Base-by-base conservation (phyloP, 148 eudicot genomes). In the Vaccinium macrocarpon region DNA sequence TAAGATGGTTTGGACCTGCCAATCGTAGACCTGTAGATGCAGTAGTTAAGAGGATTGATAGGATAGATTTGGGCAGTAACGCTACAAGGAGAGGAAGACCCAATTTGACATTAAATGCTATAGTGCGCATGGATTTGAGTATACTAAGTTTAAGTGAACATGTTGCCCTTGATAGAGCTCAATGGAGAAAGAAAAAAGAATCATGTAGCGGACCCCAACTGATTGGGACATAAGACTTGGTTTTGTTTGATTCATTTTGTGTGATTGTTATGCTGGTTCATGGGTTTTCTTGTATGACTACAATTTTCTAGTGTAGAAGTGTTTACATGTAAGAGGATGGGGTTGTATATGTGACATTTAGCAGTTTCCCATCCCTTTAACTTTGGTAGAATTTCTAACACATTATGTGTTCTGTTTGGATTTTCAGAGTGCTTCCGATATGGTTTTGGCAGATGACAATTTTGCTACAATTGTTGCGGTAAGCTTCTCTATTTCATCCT, bases 381-480 rank as follows among this genome's bases (percentile, higher is more conserved):
- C 8, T 25, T 55, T 68, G 48, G 35, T 74, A 4, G 53, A 70
- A 32, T 48, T 79, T 84, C 25, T 48, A 27, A 48, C 78, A 21
- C 15, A 25, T 19, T 78, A 9, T n/a, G 18, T 83, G 66, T 81
- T 68, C 32, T 49, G 23, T 27, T 80, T 83, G 53, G 68, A 49
- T 71, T 87, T 88, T 42, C 92, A 97, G 99, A 97, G 99, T 94
- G 99, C 99, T 84, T 95, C 99, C 14, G 99, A 97, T 88, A 97
- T 97, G 99, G 99, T 97, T 87, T 88, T 97, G 90, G 97, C 96
- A 55, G 98, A 97, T 88, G 99, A 97, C 89, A 97, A 97, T 89
- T 97, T 97, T 86, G 99, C 99, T 84, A 91, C 98, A 80, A 95
- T 97, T 86, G 94, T 97, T 80, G 98, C 99, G 87, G 98, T 97